These are phyloP conservation scores for Taxawa tesnikishii DNA, from an alignment of 2,329 filamentous ascomycete species.

Conservation along the genomic window DNA sequence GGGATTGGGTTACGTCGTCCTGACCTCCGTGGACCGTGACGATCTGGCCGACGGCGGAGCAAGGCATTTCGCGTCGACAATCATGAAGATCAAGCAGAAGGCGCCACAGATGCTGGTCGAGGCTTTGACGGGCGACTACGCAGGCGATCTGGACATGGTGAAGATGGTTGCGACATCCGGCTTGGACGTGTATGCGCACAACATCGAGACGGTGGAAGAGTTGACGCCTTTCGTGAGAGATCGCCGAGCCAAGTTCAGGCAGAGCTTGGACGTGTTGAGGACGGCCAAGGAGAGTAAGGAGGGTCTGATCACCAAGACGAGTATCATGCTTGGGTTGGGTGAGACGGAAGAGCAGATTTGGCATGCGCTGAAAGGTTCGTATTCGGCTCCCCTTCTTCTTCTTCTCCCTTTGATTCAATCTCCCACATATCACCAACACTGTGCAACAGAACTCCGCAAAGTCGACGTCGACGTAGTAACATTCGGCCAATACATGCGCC, in stretches of 20 bases:
- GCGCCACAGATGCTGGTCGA: constrained; percentile 65
- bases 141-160: constrained; percentile 78
- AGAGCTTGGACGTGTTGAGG: constrained; percentile 67
- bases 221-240: constrained; percentile 86
- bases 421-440: neutral
- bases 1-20: constrained; percentile 90
- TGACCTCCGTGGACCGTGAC: constrained; percentile 89
- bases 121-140: constrained; percentile 77
- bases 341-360: constrained; percentile 81
- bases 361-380: constrained; percentile 58
- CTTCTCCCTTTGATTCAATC: neutral
- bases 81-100: constrained; percentile 76
- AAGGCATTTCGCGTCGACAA: constrained; percentile 82
- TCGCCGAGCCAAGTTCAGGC: constrained; percentile 75
- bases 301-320: constrained; percentile 92
- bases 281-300: constrained; percentile 68
- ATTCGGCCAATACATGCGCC: constrained; percentile 99
- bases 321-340: constrained; percentile 88
- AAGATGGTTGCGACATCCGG: constrained; percentile 72
- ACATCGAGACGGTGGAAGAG: constrained; percentile 87
- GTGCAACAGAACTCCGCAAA: constrained; percentile 64
- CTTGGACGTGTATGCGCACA: constrained; percentile 93
- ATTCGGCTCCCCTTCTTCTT: neutral
- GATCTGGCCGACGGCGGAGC: constrained; percentile 84
- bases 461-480: constrained; percentile 86